Base-by-base conservation (phyloP, 2,329 filamentous ascomycete genomes). In the Xylariaceae sp. region DNA sequence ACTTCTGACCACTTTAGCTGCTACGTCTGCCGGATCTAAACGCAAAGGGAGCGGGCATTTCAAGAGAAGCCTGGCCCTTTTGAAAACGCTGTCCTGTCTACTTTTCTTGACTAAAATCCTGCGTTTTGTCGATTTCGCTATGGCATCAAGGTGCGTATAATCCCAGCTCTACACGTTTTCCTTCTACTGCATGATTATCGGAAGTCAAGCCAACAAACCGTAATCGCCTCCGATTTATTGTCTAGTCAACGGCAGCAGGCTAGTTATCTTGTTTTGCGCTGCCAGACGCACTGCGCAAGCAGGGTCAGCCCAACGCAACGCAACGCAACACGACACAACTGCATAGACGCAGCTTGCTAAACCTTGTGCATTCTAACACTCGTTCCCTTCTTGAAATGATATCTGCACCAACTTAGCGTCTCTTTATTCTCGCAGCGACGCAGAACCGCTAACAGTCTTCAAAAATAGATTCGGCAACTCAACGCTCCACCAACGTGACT, bases 401-500 rank as follows among this genome's bases (percentile, higher is more conserved):
- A 13, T 15, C 23, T 26, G 4, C 35, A 18, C 15, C 18, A 4
- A 18, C 35, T 37, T n/a, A n/a, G n/a, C n/a, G n/a, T n/a, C n/a
- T n/a, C n/a, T n/a, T n/a, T n/a, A n/a, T n/a, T n/a, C n/a, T n/a
- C n/a, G n/a, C 9, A 20, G 30, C 24, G 6, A 21, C 9, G n/a
- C 41, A 3, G 20, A 26, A 8, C 20, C 49, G 44, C 42, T 11
- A 9, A 18, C 23, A 4, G 13, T 56, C 40, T 36, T 45, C 9
- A 21, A 29, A n/a, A 30, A 20, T 57, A 89, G 87, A 77, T 90
- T 89, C 72, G 80, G 83, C 64, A 75, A 80, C 64, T 87, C 85
- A 41, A 81, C 81, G 61, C 82, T 91, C 58, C 88, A 91, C 72
- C 88, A 91, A 77, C 82, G 88, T 76, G 80, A 90, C 76, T 81